Evolutionary conservation across 129 eudicot species (phyloP), one percentile per base, ranked within the genome.

Genomic region (Escallonia herrerae): DNA sequence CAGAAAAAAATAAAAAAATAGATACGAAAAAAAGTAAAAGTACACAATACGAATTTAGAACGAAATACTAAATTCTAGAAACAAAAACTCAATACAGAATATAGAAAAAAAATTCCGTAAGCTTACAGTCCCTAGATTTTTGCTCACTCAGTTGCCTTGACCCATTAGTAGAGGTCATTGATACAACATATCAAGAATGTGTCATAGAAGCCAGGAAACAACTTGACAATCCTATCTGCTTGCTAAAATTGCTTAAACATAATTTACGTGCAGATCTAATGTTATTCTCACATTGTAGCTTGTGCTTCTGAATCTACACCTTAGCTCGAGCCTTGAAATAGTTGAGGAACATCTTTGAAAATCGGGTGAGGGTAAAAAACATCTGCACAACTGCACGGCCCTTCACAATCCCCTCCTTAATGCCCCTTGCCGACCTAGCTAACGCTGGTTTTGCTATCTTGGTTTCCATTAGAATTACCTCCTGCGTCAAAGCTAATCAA

Each of bases 401-500:
- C 68, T 82, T 89, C 56, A 89, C 84, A 45, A 94, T 82, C 43
- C 80, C 87, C 66, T 94, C 97, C 56, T 83, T 82, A 41, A 89
- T 56, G 60, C 79, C 78, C 68, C 97, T 81, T 48, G 90, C 97
- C 43, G 79, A 71, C 77, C 77, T 86, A 89, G 97, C 99, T 71
- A 89, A 66, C 70, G 56, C 82, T 38, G 90, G 99, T 40, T 66
- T 89, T 59, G 77, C 61, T 63, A 41, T 73, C 39, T 70, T 75
- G 56, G 77, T 56, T 65, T 62, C 63, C 67, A 59, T 65, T 73
- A 75, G 90, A 72, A 57, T 76, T 51, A 67, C 82, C 73, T 57
- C 87, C 99, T 86, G 97, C 87, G 78, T 52, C n/a, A 84, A 62
- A 74, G 77, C 97, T 89, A 94, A 79, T 62, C 76, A 84, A 72